These are phyloP conservation scores for Salpingoeca rosetta DNA, from an alignment of 78 protist species.

Conservation along the genomic window DNA sequence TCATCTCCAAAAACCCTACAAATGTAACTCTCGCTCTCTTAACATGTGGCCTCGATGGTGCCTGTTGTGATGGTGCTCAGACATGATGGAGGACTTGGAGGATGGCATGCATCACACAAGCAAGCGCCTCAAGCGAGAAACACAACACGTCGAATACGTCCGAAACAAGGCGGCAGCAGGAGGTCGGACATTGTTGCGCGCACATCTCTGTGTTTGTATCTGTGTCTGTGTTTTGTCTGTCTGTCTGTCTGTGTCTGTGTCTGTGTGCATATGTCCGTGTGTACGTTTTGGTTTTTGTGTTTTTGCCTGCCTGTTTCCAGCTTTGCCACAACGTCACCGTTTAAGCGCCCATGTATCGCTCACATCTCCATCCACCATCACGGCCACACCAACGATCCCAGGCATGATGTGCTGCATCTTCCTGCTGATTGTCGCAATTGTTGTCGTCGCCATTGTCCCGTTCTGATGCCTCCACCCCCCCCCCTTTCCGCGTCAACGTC, in stretches of 20 bases:
- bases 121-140: not conserved
- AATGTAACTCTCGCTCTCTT: too few species aligned
- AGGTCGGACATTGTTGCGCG: too few species aligned
- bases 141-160: not conserved
- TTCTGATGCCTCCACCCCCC: slow-evolving; percentile 2
- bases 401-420: not conserved
- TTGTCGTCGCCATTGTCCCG: slow-evolving; percentile 1
- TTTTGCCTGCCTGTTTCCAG: not conserved
- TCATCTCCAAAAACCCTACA: too few species aligned
- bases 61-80: too few species aligned
- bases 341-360: slow-evolving; percentile 72
- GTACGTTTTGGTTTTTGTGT: not conserved
- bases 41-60: too few species aligned
- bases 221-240: too few species aligned
- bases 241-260: not conserved
- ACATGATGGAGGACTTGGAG: slow-evolving; percentile 10
- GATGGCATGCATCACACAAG: slow-evolving; percentile 15
- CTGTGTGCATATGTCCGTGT: not conserved
- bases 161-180: not conserved
- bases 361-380: slow-evolving; percentile 17
- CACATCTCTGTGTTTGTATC: too few species aligned
- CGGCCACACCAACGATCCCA: not conserved
- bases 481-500: not conserved
- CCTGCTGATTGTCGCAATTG: not conserved
- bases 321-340: slow-evolving; percentile 39